A percentile compares a stretch with the other conserved stretches of the same genome.
These are phyloP conservation scores for Nitzschia sp. DNA, from an alignment of 108 stramenopile genomes.

Conservation along the genomic window DNA sequence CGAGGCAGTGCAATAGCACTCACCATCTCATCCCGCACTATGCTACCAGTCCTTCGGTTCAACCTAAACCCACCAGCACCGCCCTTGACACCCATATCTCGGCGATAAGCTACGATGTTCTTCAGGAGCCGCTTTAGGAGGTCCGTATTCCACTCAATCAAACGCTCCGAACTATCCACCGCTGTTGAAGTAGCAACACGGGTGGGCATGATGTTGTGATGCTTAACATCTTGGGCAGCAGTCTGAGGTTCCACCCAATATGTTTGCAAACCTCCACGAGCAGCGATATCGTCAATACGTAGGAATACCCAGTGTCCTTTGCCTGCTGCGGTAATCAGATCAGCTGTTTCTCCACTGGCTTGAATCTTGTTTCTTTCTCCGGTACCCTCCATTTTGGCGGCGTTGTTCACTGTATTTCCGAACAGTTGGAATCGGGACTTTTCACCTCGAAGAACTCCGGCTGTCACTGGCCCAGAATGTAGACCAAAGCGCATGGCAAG, in stretches of 20 bases:
- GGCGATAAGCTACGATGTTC: constrained; percentile 20
- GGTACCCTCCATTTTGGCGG: constrained; percentile 15
- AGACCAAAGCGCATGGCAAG: constrained; percentile 45
- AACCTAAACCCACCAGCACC: neutral
- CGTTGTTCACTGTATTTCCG: constrained; percentile 21
- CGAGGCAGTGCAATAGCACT: constrained; percentile 1
- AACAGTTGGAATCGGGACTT: constrained; percentile 19
- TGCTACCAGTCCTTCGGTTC: neutral
- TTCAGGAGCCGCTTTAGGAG: constrained; percentile 18
- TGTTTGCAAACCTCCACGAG: constrained; percentile 22
- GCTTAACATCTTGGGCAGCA: constrained; percentile 12
- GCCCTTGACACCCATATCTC: constrained; percentile 2
- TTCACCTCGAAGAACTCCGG: constrained; percentile 22
- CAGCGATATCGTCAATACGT: constrained; percentile 16
- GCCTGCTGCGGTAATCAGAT: constrained; percentile 17
- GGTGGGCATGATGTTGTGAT: constrained; percentile 14
- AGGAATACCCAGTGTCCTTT: constrained; percentile 32
- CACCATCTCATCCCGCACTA: constrained; percentile 13
- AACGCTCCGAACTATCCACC: constrained; percentile 4
- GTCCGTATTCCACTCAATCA: constrained; percentile 29
- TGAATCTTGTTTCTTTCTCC: constrained; percentile 13
- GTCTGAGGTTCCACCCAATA: constrained; percentile 21
- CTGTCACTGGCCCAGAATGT: constrained; percentile 36
- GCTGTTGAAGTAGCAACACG: neutral
- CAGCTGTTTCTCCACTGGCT: constrained; percentile 17